Percentiles rank a stretch among this genome's conserved stretches.
phyloP scores from a whole-genome alignment of 148 eudicot genomes.

The Fallopia convolvulus region DNA sequence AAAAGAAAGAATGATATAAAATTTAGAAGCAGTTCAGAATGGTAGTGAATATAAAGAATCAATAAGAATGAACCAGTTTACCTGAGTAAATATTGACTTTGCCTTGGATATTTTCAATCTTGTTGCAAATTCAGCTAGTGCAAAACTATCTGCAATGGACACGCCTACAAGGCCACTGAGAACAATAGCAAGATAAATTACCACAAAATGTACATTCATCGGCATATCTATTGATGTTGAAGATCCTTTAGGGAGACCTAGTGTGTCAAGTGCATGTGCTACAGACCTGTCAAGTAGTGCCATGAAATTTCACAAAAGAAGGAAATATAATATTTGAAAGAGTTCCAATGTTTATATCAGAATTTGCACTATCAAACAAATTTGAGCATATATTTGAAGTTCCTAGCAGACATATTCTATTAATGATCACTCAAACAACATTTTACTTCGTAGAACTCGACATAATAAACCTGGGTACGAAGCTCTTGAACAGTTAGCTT shows the following conservation, averaged over 20 bases:
- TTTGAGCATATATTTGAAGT: not conserved
- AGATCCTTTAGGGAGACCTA: conserved; percentile 67
- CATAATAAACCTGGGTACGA: conserved; percentile 72
- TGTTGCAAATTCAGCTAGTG: conserved; percentile 68
- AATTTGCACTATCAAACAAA: not conserved
- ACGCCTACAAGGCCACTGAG: conserved; percentile 85
- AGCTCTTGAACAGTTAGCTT: conserved; percentile 62
- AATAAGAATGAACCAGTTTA: conserved; percentile 14
- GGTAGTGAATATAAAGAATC: not conserved
- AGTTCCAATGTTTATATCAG: not conserved
- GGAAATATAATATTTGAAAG: not conserved
- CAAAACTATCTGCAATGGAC: conserved; percentile 97
- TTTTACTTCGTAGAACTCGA: not conserved
- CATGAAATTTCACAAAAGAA: not conserved
- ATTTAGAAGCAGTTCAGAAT: no score
- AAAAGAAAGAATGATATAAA: not conserved
- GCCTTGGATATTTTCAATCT: conserved; percentile 70
- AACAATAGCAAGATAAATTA: conserved; percentile 87
- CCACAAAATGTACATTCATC: conserved; percentile 80
- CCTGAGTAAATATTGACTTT: conserved; percentile 95
- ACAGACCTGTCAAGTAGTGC: conserved; percentile 44
- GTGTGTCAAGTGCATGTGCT: conserved; percentile 65
- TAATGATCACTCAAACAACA: not conserved
- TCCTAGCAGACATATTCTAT: not conserved
- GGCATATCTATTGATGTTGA: conserved; percentile 97